phyloP scores from a whole-genome alignment of 1,139 yeast species.

The Saccharomycopsis crataegensis region DNA sequence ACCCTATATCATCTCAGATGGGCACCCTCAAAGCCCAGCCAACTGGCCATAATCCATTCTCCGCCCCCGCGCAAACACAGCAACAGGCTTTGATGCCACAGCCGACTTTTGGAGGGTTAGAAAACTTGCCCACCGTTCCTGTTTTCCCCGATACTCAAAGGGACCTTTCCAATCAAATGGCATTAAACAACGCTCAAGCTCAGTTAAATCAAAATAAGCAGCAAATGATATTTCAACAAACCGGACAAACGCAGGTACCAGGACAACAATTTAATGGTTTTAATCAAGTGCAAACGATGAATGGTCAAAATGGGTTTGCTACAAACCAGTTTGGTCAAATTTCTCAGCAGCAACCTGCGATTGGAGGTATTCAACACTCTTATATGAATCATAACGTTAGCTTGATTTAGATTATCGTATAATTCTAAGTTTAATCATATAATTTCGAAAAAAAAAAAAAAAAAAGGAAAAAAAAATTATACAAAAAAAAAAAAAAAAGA shows the following conservation, averaged over 20 bases:
- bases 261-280: not conserved
- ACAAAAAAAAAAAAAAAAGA: too few species aligned
- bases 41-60: constrained; percentile 43
- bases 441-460: too few species aligned
- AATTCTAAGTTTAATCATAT: too few species aligned
- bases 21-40: constrained; percentile 25
- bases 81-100: constrained; percentile 35
- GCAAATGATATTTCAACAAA: constrained; percentile 11
- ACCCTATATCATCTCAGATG: constrained; percentile 26
- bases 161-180: constrained; percentile 27
- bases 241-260: constrained; percentile 11
- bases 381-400: too few species aligned
- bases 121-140: constrained; percentile 50
- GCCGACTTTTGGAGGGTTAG: constrained; percentile 64
- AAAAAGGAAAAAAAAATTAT: too few species aligned
- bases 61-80: constrained; percentile 25
- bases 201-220: constrained; percentile 23
- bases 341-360: too few species aligned
- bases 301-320: too few species aligned
- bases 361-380: too few species aligned
- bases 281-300: too few species aligned
- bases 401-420: too few species aligned
- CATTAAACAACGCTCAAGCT: constrained; percentile 25
- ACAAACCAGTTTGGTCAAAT: too few species aligned
- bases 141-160: constrained; percentile 57